phyloP scores from a whole-genome alignment of 2,329 filamentous ascomycete species.

The Alternaria triticina region DNA sequence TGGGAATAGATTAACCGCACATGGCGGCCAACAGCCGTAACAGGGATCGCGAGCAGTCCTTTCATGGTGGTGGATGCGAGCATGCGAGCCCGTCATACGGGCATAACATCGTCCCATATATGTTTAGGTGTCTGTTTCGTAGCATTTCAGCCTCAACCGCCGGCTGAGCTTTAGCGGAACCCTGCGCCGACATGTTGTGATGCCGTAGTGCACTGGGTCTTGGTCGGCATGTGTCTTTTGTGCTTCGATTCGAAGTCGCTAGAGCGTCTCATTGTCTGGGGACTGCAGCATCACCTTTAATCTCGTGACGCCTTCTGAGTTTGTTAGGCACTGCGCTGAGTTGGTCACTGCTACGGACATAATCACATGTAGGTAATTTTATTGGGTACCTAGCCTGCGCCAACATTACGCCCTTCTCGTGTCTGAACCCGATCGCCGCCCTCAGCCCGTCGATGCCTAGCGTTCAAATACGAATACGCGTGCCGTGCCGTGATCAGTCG shows the following conservation, averaged over 20 bases:
- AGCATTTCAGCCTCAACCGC: slow-evolving; percentile 3
- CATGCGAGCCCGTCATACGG: background rate
- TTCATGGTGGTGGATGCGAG: background rate
- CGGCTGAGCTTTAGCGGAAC: background rate
- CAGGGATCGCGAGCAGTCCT: background rate
- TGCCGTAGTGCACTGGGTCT: background rate
- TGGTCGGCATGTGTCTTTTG: background rate
- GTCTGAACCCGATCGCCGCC: background rate
- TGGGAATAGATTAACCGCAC: background rate
- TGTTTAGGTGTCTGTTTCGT: slow-evolving; percentile 1
- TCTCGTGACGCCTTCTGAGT: background rate
- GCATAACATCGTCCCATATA: background rate
- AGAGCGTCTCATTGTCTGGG: background rate
- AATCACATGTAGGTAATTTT: background rate
- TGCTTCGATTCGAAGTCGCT: background rate
- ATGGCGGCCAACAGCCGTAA: background rate
- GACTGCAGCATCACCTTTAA: background rate
- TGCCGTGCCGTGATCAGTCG: background rate
- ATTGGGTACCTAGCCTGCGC: background rate
- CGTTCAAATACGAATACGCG: background rate
- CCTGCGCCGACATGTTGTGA: background rate
- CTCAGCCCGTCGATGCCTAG: background rate
- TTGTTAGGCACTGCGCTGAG: background rate
- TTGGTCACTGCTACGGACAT: background rate
- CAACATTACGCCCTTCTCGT: background rate